These are phyloP conservation scores for Teunomyces panamensis DNA, from an alignment of 805 yeast genomes.

Conservation along the genomic window DNA sequence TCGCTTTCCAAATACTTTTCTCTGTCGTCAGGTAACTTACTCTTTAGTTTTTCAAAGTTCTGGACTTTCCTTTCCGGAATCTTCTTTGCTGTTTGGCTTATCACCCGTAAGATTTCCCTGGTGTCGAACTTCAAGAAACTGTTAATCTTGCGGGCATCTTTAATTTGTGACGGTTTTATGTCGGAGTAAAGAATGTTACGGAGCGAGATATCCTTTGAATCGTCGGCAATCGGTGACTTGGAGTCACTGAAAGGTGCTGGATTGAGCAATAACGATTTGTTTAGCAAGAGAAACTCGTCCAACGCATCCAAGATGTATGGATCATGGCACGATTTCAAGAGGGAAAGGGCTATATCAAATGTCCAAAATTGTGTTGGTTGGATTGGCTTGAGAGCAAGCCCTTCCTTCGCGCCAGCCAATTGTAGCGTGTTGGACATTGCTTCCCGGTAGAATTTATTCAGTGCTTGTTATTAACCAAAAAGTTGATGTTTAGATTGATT, in stretches of 20 bases:
- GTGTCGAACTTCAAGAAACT: constrained; percentile 36
- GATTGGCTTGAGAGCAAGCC: constrained; percentile 23
- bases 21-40: constrained; percentile 36
- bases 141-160: constrained; percentile 41
- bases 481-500: neutral
- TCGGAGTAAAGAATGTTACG: constrained; percentile 40
- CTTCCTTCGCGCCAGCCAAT: constrained; percentile 7
- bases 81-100: constrained; percentile 37
- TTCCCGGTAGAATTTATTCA: neutral
- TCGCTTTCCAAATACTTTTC: constrained; percentile 27
- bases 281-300: constrained; percentile 38
- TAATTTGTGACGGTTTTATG: constrained; percentile 29
- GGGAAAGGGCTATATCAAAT: constrained; percentile 35
- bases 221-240: neutral
- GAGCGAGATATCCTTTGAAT: constrained; percentile 31
- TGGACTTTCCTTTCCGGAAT: constrained; percentile 31
- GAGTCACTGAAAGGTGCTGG: constrained; percentile 28
- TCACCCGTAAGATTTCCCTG: constrained; percentile 49
- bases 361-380: constrained; percentile 40
- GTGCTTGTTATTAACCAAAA: neutral
- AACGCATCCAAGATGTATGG: constrained; percentile 32
- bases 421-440: constrained; percentile 1
- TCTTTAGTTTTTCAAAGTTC: constrained; percentile 22
- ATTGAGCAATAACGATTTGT: constrained; percentile 25
- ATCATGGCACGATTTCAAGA: constrained; percentile 28